Conservation (phyloP, 768 basidiomycete genomes). For the Tylopilus rubrobrunneus region DNA sequence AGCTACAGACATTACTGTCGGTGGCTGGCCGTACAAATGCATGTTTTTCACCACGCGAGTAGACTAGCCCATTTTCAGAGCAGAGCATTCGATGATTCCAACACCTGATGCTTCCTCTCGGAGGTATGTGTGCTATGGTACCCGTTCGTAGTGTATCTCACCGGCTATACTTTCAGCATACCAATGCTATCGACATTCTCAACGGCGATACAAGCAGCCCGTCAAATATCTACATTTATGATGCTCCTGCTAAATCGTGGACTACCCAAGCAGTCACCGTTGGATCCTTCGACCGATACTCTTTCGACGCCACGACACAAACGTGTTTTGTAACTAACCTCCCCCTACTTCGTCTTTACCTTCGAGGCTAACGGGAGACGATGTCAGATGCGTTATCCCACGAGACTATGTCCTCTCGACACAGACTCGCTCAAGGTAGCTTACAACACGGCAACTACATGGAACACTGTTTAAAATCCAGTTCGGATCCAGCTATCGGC, state of each 20-base stretch:
- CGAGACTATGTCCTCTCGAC: slow-evolving; percentile 65
- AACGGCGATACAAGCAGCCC: slow-evolving; percentile 72
- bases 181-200: slow-evolving; percentile 82
- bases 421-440: slow-evolving; percentile 64
- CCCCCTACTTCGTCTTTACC: neutral
- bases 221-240: slow-evolving; percentile 74
- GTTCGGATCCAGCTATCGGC: slow-evolving; percentile 57
- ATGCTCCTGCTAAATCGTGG: slow-evolving; percentile 72
- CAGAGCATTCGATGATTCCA: slow-evolving; percentile 62
- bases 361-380: slow-evolving; percentile 6
- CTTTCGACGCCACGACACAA: slow-evolving; percentile 83
- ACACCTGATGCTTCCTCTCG: slow-evolving; percentile 70
- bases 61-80: slow-evolving; percentile 34
- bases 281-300: slow-evolving; percentile 56
- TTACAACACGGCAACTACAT: slow-evolving; percentile 51
- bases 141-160: neutral
- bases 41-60: neutral
- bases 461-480: slow-evolving; percentile 34
- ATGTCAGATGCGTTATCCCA: slow-evolving; percentile 63
- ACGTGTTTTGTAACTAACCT: slow-evolving; percentile 63
- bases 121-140: slow-evolving; percentile 40
- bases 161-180: slow-evolving; percentile 47
- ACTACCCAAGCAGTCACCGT: slow-evolving; percentile 60
- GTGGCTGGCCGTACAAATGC: slow-evolving; percentile 69
- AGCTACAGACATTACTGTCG: slow-evolving; percentile 64